Evolutionary conservation across 2,329 filamentous ascomycete genomes (phyloP).

Genomic region (Alternaria rosae): DNA sequence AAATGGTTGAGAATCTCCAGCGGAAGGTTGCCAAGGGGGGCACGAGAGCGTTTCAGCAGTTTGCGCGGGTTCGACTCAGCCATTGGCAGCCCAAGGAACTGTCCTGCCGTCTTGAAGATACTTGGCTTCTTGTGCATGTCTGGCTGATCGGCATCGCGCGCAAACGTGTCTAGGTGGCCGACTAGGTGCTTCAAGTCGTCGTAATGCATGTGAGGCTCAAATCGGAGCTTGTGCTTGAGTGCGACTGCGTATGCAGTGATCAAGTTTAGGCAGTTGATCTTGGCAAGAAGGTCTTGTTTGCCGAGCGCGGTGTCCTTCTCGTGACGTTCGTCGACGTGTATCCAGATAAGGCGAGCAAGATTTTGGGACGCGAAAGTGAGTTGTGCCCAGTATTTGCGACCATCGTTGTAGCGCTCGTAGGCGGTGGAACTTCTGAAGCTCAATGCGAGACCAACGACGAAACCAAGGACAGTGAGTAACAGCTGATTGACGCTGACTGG

Average conservation of each 20-base stretch:
- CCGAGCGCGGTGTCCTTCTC: conserved; percentile 55
- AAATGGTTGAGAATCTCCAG: conserved; percentile 80
- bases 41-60: conserved; percentile 71
- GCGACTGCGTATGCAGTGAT: conserved; percentile 77
- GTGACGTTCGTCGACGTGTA: conserved; percentile 70
- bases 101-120: conserved; percentile 67
- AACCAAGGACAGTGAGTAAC: conserved; percentile 78
- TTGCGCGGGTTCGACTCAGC: conserved; percentile 80
- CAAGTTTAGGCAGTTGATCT: conserved; percentile 72
- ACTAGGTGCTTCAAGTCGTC: conserved; percentile 74
- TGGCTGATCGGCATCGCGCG: conserved; percentile 57
- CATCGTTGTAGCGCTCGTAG: conserved; percentile 72
- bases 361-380: conserved; percentile 64
- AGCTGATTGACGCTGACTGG: conserved; percentile 67
- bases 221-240: conserved; percentile 82
- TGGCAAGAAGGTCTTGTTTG: conserved; percentile 73
- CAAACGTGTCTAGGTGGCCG: conserved; percentile 76
- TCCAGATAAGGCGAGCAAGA: conserved; percentile 79
- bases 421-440: conserved; percentile 79
- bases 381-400: conserved; percentile 68
- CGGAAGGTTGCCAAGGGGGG: conserved; percentile 79
- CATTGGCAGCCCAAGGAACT: conserved; percentile 78
- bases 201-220: conserved; percentile 80
- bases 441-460: conserved; percentile 77
- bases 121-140: conserved; percentile 49